phyloP scores from a whole-genome alignment of 192 early-diverging fungal genomes.

The Polychytrium aggregatum region DNA sequence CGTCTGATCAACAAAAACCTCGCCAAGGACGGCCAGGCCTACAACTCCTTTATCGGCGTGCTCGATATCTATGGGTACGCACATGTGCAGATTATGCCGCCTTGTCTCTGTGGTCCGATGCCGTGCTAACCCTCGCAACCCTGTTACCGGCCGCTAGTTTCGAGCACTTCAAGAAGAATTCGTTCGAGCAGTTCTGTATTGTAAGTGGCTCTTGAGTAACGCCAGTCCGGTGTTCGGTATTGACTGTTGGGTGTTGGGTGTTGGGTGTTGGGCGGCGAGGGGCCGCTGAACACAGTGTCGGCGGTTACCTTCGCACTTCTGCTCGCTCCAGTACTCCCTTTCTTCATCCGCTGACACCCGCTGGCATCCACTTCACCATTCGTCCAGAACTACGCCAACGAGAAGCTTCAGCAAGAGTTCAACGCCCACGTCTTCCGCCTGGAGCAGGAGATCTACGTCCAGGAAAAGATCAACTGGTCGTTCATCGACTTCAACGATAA shows the following conservation, averaged over 20 bases:
- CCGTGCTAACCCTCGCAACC: no score
- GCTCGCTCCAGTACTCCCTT: no score
- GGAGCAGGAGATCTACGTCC: slow-evolving; percentile 96
- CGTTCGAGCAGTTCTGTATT: slow-evolving; percentile 99
- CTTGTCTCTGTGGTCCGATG: no score
- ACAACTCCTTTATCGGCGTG: slow-evolving; percentile 84
- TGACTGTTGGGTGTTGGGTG: no score
- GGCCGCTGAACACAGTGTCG: no score
- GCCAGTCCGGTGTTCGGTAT: no score
- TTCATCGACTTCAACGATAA: slow-evolving; percentile 99
- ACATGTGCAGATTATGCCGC: no score
- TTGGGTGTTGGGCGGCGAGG: no score
- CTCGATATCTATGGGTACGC: slow-evolving; percentile 97
- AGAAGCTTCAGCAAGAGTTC: slow-evolving; percentile 98
- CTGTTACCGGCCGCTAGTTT: no score
- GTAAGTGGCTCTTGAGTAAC: slow-evolving; percentile 9
- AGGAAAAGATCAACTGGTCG: slow-evolving; percentile 94
- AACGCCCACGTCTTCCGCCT: slow-evolving; percentile 98
- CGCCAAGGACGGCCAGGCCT: slow-evolving; percentile 32
- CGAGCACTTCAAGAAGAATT: slow-evolving; percentile 99
- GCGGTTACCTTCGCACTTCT: no score
- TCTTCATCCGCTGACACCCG: no score
- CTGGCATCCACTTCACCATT: no score
- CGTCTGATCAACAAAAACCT: slow-evolving; percentile 78
- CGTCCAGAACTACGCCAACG: slow-evolving; percentile 72